Evolutionary conservation across 306 rosid genomes (phyloP).

Genomic region (Chamaecrista fasciculata): DNA sequence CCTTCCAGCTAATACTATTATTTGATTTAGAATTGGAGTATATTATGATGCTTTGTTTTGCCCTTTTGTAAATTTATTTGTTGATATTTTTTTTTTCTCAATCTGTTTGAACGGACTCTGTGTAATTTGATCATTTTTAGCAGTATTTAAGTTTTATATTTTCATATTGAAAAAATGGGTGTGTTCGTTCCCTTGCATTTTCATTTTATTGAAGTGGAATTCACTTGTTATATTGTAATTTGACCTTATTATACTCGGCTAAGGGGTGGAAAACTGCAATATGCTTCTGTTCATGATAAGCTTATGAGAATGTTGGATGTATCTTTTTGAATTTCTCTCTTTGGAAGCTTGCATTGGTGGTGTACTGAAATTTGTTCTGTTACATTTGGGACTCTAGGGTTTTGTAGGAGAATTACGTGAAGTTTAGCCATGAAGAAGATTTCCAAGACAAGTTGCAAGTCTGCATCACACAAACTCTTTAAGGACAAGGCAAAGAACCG

Average conservation of each 20-base stretch:
- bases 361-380: constrained; percentile 25
- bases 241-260: constrained; percentile 7
- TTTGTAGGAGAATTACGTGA: constrained; percentile 30
- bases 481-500: constrained; percentile 98
- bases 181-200: background rate
- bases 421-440: constrained; percentile 73
- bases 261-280: constrained; percentile 27
- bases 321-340: constrained; percentile 12
- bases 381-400: constrained; percentile 41
- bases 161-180: background rate
- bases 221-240: constrained; percentile 12
- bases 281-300: constrained; percentile 36
- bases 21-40: background rate
- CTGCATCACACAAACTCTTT: constrained; percentile 81
- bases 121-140: constrained; percentile 10
- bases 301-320: constrained; percentile 20
- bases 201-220: constrained; percentile 8
- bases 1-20: background rate
- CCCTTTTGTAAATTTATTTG: background rate
- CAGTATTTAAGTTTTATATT: constrained; percentile 28
- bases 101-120: background rate
- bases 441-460: constrained; percentile 89
- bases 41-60: constrained; percentile 14
- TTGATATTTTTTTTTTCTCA: background rate
- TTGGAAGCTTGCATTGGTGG: constrained; percentile 20